phyloP scores from a whole-genome alignment of 225 moss, liverwort and hornwort genomes.

The Sphagnum contortum region DNA sequence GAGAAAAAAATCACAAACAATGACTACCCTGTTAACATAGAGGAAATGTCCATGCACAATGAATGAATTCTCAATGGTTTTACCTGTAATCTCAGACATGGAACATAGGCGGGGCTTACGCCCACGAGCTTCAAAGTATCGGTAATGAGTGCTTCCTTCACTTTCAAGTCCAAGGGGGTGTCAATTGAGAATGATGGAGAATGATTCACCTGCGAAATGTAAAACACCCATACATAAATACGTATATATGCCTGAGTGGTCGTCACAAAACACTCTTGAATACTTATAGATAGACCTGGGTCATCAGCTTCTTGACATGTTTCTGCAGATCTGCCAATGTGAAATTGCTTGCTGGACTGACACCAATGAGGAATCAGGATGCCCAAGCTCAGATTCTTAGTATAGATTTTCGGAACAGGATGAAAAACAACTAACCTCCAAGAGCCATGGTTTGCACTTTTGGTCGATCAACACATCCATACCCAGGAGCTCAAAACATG shows the following conservation, averaged over 20 bases:
- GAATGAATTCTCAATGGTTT: neutral
- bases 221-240: too few relatives aligned
- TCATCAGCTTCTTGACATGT: too few relatives aligned
- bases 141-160: slow-evolving; percentile 68
- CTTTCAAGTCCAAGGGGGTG: slow-evolving; percentile 71
- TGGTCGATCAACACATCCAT: slow-evolving; percentile 86
- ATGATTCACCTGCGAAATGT: slow-evolving; percentile 63
- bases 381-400: too few relatives aligned
- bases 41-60: too few relatives aligned
- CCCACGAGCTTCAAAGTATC: slow-evolving; percentile 70
- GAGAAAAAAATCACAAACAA: too few relatives aligned
- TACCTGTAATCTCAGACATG: slow-evolving; percentile 51
- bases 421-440: slow-evolving; percentile 51
- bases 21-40: too few relatives aligned
- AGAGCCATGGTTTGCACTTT: slow-evolving; percentile 84
- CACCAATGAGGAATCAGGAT: too few relatives aligned
- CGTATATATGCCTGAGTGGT: too few relatives aligned
- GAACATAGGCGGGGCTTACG: slow-evolving; percentile 57
- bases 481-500: slow-evolving; percentile 90
- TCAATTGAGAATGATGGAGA: slow-evolving; percentile 91
- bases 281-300: too few relatives aligned
- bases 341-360: too few relatives aligned
- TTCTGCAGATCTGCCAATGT: too few relatives aligned
- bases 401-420: neutral
- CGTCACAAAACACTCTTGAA: too few relatives aligned